Percentiles rank a stretch among this genome's conserved stretches.
These are phyloP conservation scores for Rusavskia elegans DNA, from an alignment of 495 filamentous ascomycete species.

Conservation along the genomic window DNA sequence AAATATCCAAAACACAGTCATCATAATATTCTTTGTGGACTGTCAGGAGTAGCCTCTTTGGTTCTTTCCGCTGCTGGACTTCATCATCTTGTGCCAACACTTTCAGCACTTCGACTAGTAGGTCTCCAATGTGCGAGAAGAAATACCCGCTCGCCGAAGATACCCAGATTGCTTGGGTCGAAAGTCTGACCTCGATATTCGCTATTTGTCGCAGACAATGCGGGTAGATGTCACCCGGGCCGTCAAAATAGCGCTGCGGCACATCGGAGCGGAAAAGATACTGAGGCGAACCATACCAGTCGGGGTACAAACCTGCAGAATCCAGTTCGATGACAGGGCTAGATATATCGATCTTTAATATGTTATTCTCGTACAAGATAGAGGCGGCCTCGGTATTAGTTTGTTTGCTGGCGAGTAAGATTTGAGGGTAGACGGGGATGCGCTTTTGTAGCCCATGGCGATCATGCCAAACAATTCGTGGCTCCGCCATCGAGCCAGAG, in stretches of 20 bases:
- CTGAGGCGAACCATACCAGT: not conserved
- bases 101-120: not conserved
- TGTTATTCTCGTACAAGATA: conserved; percentile 6
- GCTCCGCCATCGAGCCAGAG: no score
- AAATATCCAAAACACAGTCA: no score
- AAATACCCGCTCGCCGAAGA: not conserved
- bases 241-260: not conserved
- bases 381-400: not conserved
- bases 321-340: no score
- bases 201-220: not conserved
- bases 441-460: not conserved
- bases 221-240: not conserved
- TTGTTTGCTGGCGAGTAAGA: not conserved
- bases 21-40: no score
- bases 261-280: not conserved
- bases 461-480: not conserved
- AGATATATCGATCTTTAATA: not conserved
- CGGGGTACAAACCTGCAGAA: no score
- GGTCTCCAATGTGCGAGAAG: not conserved
- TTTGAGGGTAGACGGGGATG: not conserved
- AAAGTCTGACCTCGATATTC: not conserved
- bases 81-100: not conserved
- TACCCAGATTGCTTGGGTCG: not conserved
- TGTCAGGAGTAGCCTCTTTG: no score
- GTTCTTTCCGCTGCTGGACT: no score